Conservation (phyloP, 768 basidiomycete species). For the Phanerochaete sordida region DNA sequence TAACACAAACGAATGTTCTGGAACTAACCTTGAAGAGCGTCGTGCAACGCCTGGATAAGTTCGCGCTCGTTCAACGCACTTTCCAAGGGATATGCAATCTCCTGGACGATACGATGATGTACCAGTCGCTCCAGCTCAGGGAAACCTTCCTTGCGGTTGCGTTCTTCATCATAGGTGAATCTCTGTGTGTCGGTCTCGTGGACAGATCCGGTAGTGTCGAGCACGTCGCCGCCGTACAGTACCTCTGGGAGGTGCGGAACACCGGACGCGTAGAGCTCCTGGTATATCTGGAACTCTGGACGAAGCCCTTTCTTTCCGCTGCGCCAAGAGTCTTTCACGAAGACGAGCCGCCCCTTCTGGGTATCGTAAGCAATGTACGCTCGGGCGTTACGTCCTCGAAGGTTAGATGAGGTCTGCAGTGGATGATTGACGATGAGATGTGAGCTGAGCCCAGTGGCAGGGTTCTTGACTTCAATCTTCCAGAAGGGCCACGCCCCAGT, state of each 20-base stretch:
- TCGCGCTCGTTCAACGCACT: not conserved
- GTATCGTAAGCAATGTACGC: not conserved
- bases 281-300: not conserved
- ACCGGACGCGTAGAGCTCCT: not conserved
- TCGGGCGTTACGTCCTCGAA: too few species aligned
- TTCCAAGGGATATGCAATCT: not conserved
- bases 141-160: not conserved
- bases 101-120: constrained; percentile 7
- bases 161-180: not conserved
- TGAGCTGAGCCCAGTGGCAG: too few species aligned
- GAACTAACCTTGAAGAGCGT: not conserved
- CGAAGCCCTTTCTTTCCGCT: not conserved
- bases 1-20: too few species aligned
- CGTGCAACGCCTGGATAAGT: not conserved
- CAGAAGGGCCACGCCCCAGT: too few species aligned
- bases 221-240: constrained; percentile 6
- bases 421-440: too few species aligned
- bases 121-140: not conserved
- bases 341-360: not conserved
- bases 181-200: not conserved
- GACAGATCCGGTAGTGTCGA: not conserved
- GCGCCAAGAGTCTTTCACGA: constrained; percentile 5
- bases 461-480: too few species aligned
- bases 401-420: too few species aligned
- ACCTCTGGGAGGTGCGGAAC: not conserved